These are phyloP conservation scores for Neofusicoccum ribis DNA, from an alignment of 2,329 filamentous ascomycete species.

Conservation along the genomic window DNA sequence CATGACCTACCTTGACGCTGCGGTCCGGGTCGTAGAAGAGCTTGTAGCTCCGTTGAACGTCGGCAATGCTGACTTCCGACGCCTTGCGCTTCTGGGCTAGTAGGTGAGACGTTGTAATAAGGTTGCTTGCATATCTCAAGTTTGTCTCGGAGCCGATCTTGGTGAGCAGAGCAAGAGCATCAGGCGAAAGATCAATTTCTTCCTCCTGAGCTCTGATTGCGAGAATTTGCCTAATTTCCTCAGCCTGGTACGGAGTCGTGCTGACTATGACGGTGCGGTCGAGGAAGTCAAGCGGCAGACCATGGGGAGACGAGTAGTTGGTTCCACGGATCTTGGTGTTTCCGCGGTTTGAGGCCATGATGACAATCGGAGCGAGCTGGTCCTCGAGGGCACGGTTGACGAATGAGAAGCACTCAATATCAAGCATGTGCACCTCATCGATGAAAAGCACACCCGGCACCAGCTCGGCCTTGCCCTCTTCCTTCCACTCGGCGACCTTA, in stretches of 20 bases:
- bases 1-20: constrained; percentile 65
- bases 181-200: constrained; percentile 86
- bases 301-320: constrained; percentile 89
- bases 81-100: constrained; percentile 82
- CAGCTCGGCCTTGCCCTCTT: constrained; percentile 98
- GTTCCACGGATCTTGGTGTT: constrained; percentile 90
- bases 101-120: constrained; percentile 92
- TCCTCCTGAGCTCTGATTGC: constrained; percentile 93
- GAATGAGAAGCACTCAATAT: constrained; percentile 98
- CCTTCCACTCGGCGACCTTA: constrained; percentile 98
- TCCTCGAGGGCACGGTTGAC: constrained; percentile 96
- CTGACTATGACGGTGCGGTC: constrained; percentile 96
- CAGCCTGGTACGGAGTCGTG: constrained; percentile 77
- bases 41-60: constrained; percentile 90
- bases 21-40: constrained; percentile 89
- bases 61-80: constrained; percentile 79
- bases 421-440: constrained; percentile 99
- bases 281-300: constrained; percentile 90
- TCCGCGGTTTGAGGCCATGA: constrained; percentile 98
- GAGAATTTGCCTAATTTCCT: constrained; percentile 91
- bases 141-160: constrained; percentile 95
- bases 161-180: constrained; percentile 87
- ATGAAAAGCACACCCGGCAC: constrained; percentile 97
- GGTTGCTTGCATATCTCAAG: constrained; percentile 92
- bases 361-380: constrained; percentile 92